Base-by-base conservation (phyloP, 345 rosid genomes). In the Corchorus capsularis region DNA sequence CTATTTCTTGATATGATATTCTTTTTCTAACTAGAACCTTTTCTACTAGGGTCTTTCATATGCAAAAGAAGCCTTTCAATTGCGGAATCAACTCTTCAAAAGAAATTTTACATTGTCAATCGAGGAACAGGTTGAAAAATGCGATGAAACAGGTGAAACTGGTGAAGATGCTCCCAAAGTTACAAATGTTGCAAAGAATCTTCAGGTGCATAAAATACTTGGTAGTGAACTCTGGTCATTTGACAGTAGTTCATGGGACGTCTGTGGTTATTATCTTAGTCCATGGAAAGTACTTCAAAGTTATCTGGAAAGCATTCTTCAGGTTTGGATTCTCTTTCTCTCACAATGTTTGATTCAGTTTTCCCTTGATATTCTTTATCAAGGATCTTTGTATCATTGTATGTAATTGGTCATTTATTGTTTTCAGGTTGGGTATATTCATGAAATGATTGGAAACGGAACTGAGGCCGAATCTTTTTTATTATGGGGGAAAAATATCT, bases 221-320 rank as follows among this genome's bases (percentile, higher is more conserved):
- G 92, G 88, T 63, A 57, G 83, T 84, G 88, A 92, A 79, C 69
- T 86, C 64, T 89, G 92, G 96, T 85, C 87, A 11, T 84, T 85
- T 57, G 82, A 87, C 60, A 66, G 65, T 53, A 69, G 67, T 78
- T 75, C 79, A 35, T 80, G 82, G 83, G 86, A 92, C 62, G 41
- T 83, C 50, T 88, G 84, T 74, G 80, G 76, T 71, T 84, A 72
- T 68, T 86, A 93, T 85, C 87, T 93, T 79, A 96, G 98, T 81
- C 89, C 96, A 35, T 96, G 98, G 97, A 91, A 85, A 78, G 87
- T 88, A 74, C 89, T 96, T 72, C 93, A 96, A 22, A 84, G 92
- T 81, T 93, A 92, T 79, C 89, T 96, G 76, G 99, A 96, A 81
- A 96, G 99, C 87, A 89, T 85, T 77, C 89, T 93, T 77, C 98